These are phyloP conservation scores for Paspalum vaginatum DNA, from an alignment of 176 grass and related monocot genomes.

Conservation along the genomic window DNA sequence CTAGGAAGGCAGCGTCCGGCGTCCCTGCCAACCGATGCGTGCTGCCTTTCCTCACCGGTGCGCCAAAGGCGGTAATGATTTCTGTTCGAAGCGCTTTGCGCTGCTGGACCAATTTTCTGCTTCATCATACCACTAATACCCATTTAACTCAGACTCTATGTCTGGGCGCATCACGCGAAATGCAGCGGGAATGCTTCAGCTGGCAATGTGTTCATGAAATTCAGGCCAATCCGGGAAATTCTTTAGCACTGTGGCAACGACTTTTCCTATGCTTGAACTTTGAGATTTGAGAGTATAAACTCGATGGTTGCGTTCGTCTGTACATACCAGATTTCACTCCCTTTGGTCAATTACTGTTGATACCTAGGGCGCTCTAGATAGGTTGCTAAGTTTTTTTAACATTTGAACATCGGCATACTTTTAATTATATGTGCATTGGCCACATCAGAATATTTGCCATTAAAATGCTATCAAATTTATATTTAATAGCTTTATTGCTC, in stretches of 20 bases:
- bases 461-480: constrained; percentile 4
- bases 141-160: background rate
- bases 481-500: constrained; percentile 3
- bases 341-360: constrained; percentile 8
- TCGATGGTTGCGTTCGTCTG: background rate
- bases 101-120: background rate
- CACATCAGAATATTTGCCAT: background rate
- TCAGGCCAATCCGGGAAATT: constrained; percentile 2
- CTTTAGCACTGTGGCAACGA: constrained; percentile 12
- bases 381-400: background rate
- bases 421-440: constrained; percentile 13
- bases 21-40: constrained; percentile 40
- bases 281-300: background rate
- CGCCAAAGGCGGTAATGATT: constrained; percentile 56
- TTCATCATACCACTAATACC: background rate
- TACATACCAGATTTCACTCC: constrained; percentile 1
- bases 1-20: constrained; percentile 59
- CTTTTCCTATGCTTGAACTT: background rate
- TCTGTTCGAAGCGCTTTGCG: background rate
- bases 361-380: background rate
- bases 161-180: constrained; percentile 18
- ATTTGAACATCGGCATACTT: background rate
- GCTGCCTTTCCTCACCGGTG: constrained; percentile 66
- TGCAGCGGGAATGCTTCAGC: background rate
- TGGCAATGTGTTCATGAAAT: constrained; percentile 16